phyloP scores from a whole-genome alignment of 169 alveolate genomes.

The Eimeria falciformis region DNA sequence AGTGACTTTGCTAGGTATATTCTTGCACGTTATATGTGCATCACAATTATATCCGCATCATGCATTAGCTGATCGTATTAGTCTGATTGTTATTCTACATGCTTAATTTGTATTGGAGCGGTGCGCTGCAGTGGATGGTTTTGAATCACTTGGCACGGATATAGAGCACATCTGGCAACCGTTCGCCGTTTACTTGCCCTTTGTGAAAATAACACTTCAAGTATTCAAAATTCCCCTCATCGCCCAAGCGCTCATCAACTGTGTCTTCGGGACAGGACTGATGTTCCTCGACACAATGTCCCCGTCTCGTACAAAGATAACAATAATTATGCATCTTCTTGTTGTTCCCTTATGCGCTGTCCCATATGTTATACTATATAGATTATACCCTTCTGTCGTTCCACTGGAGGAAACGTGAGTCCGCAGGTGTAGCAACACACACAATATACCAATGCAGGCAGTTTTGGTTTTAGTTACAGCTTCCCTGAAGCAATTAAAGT shows the following conservation, averaged over 20 bases:
- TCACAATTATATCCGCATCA: too few relatives aligned
- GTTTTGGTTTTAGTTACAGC: too few relatives aligned
- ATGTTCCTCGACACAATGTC: conserved; percentile 65
- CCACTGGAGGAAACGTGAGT: conserved; percentile 63
- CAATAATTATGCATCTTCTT: conserved; percentile 36
- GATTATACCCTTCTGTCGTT: conserved; percentile 42
- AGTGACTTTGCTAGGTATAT: too few relatives aligned
- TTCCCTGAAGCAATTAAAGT: too few relatives aligned
- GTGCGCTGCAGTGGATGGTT: background rate
- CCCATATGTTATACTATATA: conserved; percentile 42
- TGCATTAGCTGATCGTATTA: too few relatives aligned
- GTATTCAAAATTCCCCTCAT: conserved; percentile 64
- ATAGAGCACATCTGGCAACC: conserved; percentile 32
- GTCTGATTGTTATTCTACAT: too few relatives aligned
- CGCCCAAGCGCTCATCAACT: conserved; percentile 27
- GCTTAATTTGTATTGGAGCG: too few relatives aligned
- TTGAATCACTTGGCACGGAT: background rate
- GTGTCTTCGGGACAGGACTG: conserved; percentile 70
- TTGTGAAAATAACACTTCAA: conserved; percentile 42
- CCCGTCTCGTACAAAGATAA: conserved; percentile 56
- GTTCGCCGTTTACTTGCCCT: conserved; percentile 31
- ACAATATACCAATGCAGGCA: too few relatives aligned
- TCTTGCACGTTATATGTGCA: too few relatives aligned
- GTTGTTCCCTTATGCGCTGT: conserved; percentile 64
- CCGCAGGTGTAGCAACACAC: too few relatives aligned